Conservation (phyloP, 2,329 filamentous ascomycete genomes). For the Alternaria longipes region DNA sequence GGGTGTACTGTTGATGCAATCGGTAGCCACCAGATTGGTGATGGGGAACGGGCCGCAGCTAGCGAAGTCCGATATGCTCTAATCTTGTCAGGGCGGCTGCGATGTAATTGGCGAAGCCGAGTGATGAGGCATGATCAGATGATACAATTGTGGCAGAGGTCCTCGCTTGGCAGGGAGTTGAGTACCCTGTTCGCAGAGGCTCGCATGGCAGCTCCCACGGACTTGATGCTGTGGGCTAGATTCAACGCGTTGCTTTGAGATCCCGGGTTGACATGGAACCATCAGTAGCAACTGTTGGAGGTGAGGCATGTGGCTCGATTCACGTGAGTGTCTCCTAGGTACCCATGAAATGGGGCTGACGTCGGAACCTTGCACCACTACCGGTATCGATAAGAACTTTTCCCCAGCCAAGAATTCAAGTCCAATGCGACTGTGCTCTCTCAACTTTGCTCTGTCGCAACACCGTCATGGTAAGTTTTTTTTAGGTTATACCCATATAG, state of each 20-base stretch:
- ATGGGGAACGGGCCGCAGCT: conserved; percentile 14
- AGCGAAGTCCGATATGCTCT: conserved; percentile 24
- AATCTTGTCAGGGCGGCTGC: background rate
- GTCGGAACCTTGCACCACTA: background rate
- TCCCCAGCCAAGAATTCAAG: background rate
- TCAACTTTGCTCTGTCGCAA: background rate
- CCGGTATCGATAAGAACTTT: conserved; percentile 26
- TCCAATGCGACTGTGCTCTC: background rate
- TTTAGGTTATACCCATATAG: background rate
- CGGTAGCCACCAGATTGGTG: conserved; percentile 7
- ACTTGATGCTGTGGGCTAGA: background rate
- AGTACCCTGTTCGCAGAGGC: background rate
- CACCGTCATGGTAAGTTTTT: conserved; percentile 22
- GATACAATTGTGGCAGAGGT: background rate
- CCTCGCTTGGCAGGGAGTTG: background rate
- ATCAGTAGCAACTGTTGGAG: no score
- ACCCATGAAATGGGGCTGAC: no score
- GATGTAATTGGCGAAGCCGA: background rate
- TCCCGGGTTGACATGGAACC: background rate
- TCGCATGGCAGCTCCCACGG: background rate
- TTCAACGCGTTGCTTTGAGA: background rate
- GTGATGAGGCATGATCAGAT: background rate
- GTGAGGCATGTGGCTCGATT: no score
- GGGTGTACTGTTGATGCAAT: background rate
- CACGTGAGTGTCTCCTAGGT: no score